A percentile compares a stretch with the other conserved stretches of the same genome.
phyloP scores from a whole-genome alignment of 495 filamentous ascomycete species.

The Penicillium malachiteum region DNA sequence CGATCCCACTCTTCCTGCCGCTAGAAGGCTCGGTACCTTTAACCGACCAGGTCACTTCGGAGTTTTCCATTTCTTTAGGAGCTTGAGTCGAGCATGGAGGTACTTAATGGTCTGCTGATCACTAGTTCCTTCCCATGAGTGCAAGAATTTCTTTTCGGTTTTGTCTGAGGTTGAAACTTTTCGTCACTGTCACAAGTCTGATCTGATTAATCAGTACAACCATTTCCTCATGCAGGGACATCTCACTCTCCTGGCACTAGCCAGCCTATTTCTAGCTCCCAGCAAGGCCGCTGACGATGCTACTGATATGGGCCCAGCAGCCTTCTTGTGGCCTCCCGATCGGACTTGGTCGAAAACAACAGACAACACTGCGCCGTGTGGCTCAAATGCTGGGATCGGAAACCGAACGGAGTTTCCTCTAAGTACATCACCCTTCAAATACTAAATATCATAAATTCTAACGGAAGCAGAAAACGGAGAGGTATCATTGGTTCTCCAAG shows the following conservation, averaged over 20 bases:
- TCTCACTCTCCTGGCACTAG: slow-evolving; percentile 10
- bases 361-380: slow-evolving; percentile 50
- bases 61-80: background rate
- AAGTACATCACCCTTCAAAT: slow-evolving; percentile 14
- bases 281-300: slow-evolving; percentile 12
- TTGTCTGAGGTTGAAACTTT: too few species aligned
- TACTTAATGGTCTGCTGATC: background rate
- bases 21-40: background rate
- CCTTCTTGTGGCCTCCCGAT: slow-evolving; percentile 53
- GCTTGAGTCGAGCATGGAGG: background rate
- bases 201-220: background rate
- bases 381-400: slow-evolving; percentile 34
- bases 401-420: slow-evolving; percentile 50
- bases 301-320: slow-evolving; percentile 50
- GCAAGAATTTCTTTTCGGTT: background rate
- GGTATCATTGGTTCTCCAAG: slow-evolving; percentile 38
- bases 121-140: too few species aligned
- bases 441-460: background rate
- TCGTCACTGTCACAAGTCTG: background rate
- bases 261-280: slow-evolving; percentile 2
- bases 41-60: background rate
- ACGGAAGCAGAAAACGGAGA: slow-evolving; percentile 24
- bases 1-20: background rate
- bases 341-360: slow-evolving; percentile 42
- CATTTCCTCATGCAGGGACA: slow-evolving; percentile 2